A percentile compares a stretch with the other conserved stretches of the same genome.
Evolutionary conservation across 805 yeast species (phyloP).

Genomic region (Candida vartiovaarae): DNA sequence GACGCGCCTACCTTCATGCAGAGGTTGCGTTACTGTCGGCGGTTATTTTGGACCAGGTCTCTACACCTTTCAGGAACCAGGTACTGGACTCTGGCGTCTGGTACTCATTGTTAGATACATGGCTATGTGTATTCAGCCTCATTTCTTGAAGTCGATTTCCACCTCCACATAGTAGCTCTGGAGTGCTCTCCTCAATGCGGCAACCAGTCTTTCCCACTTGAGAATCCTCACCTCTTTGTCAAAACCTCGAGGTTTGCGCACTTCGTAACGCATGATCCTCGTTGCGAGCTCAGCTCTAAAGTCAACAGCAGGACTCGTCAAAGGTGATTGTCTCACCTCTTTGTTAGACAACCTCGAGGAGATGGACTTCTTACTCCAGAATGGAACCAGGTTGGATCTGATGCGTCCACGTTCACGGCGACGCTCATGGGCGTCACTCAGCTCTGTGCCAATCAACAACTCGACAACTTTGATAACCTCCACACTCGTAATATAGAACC

Average conservation of each 20-base stretch:
- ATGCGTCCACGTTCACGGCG: constrained; percentile 62
- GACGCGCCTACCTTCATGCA: no score
- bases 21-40: no score
- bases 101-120: no score
- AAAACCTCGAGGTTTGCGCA: constrained; percentile 59
- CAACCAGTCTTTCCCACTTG: constrained; percentile 51
- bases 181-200: constrained; percentile 56
- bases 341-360: constrained; percentile 29
- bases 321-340: constrained; percentile 10
- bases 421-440: constrained; percentile 40
- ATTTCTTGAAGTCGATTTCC: constrained; percentile 25
- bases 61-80: no score
- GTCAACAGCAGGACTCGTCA: constrained; percentile 21
- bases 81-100: no score
- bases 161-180: constrained; percentile 59
- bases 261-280: constrained; percentile 56
- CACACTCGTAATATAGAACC: constrained; percentile 52
- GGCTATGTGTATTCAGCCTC: no score
- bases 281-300: constrained; percentile 50
- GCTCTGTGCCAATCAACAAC: constrained; percentile 45
- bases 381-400: constrained; percentile 58
- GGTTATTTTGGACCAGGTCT: no score
- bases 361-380: constrained; percentile 57
- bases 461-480: constrained; percentile 64
- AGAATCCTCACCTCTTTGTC: constrained; percentile 61